Conservation (phyloP, 306 rosid genomes). For the Datisca glomerata region DNA sequence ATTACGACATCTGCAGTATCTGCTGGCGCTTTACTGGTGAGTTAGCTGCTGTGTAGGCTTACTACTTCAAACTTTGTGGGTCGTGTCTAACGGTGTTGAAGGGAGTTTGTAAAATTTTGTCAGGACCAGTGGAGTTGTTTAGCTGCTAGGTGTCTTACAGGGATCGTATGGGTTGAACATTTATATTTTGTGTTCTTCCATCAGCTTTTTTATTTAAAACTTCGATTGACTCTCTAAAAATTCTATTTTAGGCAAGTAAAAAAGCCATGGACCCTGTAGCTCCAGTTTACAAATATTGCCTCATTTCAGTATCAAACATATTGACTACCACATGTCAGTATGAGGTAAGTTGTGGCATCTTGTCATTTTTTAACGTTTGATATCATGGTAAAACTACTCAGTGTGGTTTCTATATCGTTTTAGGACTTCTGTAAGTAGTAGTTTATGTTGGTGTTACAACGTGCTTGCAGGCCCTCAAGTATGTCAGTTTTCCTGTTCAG, state of each 20-base stretch:
- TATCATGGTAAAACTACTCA: no score
- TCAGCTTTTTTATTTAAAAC: not conserved
- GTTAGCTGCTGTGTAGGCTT: no score
- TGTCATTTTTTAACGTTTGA: no score
- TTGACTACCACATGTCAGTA: constrained; percentile 94
- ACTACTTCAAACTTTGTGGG: not conserved
- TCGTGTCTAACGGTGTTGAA: no score
- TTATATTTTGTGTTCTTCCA: not conserved
- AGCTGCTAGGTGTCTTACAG: not conserved
- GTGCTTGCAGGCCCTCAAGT: constrained; percentile 80
- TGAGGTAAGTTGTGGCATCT: constrained; percentile 41
- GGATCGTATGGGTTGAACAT: not conserved
- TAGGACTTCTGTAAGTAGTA: no score
- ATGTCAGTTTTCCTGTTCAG: constrained; percentile 96
- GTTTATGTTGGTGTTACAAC: constrained; percentile 2
- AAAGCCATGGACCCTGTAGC: constrained; percentile 74
- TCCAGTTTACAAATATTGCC: constrained; percentile 73
- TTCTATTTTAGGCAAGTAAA: constrained; percentile 59
- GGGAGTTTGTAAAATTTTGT: no score
- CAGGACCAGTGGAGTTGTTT: not conserved
- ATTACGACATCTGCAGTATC: constrained; percentile 84
- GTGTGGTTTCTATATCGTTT: not conserved
- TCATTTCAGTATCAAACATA: constrained; percentile 74
- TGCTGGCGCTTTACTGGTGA: constrained; percentile 68
- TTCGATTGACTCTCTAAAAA: not conserved